Percentiles rank a stretch among this genome's conserved stretches.
Conservation (phyloP, 2,329 filamentous ascomycete genomes). For the Fusarium staphyleae region DNA sequence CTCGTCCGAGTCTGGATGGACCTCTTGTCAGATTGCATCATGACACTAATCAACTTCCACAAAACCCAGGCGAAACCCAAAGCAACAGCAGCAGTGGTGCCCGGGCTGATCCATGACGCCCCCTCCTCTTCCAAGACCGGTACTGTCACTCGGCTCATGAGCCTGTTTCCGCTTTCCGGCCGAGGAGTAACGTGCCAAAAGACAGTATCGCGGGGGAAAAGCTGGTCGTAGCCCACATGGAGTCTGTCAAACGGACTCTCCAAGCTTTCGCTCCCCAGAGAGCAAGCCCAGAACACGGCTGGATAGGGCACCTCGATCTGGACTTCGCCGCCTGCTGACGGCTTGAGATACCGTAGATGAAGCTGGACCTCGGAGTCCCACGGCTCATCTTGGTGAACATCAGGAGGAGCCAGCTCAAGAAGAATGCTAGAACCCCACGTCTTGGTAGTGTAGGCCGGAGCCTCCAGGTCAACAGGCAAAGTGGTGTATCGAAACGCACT, state of each 20-base stretch:
- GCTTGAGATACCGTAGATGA: conserved; percentile 82
- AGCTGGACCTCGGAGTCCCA: conserved; percentile 79
- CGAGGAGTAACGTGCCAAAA: conserved; percentile 79
- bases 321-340: conserved; percentile 61
- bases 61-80: conserved; percentile 75
- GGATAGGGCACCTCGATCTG: conserved; percentile 76
- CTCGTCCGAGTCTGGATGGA: not conserved
- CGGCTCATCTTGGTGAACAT: conserved; percentile 45
- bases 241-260: conserved; percentile 84
- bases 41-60: conserved; percentile 58
- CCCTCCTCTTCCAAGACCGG: conserved; percentile 69
- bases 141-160: conserved; percentile 65
- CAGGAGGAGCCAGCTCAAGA: conserved; percentile 72
- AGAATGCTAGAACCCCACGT: conserved; percentile 83
- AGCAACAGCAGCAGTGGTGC: conserved; percentile 66
- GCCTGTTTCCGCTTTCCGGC: conserved; percentile 44
- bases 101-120: conserved; percentile 55
- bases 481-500: conserved; percentile 70
- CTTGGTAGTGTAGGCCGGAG: conserved; percentile 79
- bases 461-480: conserved; percentile 86
- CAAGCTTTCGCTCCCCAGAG: conserved; percentile 70
- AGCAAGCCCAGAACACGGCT: conserved; percentile 89
- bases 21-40: conserved; percentile 10
- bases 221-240: conserved; percentile 84
- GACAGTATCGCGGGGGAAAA: conserved; percentile 78